phyloP scores from a whole-genome alignment of 768 basidiomycete species.

The Boletus huronensis region DNA sequence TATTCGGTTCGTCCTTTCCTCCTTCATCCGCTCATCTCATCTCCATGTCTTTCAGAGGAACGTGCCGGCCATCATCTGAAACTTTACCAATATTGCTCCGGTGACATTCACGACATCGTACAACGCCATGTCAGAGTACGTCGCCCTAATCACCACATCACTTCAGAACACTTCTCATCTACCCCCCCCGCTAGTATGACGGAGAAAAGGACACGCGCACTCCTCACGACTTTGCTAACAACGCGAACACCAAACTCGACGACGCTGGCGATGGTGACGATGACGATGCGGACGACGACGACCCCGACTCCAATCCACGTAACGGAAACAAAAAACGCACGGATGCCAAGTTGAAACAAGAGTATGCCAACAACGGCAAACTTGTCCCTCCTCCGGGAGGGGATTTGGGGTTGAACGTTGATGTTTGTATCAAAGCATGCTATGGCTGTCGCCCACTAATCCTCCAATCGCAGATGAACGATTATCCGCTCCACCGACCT shows the following conservation, averaged over 20 bases:
- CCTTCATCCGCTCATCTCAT: not conserved
- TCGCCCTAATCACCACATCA: not conserved
- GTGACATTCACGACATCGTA: constrained; percentile 66
- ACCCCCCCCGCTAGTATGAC: constrained; percentile 37
- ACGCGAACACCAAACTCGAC: constrained; percentile 32
- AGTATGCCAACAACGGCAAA: constrained; percentile 24
- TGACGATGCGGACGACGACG: constrained; percentile 33
- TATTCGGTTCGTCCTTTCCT: constrained; percentile 58
- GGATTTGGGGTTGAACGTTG: constrained; percentile 22
- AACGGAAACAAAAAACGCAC: constrained; percentile 18
- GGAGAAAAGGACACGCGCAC: constrained; percentile 49
- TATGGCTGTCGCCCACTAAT: not conserved
- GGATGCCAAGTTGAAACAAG: constrained; percentile 30
- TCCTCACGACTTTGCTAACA: constrained; percentile 47
- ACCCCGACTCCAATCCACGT: constrained; percentile 26
- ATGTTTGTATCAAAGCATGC: constrained; percentile 18
- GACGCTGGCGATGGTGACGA: constrained; percentile 41
- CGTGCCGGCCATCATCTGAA: constrained; percentile 76
- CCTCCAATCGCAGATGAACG: constrained; percentile 18
- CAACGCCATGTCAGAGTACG: constrained; percentile 58
- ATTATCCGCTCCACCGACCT: constrained; percentile 29
- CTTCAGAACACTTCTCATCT: constrained; percentile 11
- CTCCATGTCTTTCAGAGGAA: constrained; percentile 50
- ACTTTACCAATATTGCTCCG: constrained; percentile 78
- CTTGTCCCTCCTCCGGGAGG: constrained; percentile 11